Evolutionary conservation across 352 stramenopile genomes (phyloP), one percentile per base, ranked within the genome.

Genomic region (Globisporangium acanthophoron): DNA sequence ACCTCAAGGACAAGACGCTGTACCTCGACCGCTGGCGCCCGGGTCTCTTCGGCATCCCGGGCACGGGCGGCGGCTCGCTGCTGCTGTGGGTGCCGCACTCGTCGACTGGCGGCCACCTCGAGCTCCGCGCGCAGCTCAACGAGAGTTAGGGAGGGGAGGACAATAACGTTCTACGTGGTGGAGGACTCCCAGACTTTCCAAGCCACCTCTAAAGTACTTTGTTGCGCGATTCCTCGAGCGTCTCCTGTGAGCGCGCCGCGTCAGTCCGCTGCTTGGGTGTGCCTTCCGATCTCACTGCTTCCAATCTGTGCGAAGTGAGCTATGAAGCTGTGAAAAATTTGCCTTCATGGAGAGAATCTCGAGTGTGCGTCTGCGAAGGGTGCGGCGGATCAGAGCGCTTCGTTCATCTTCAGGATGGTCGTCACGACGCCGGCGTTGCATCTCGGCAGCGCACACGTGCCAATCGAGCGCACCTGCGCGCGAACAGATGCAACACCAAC

Each of bases 1-100:
- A 67, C 31, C 48, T 88, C 46, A 62, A 70, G 50, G 66, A 70
- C 55, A 86, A 82, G 71, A 90, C 80, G 11, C 24, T 88, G 49
- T 90, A 87, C 67, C 27, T 88, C 53, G 78, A 87, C 70, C 78
- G 79, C 11, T 89, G 77, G 75, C 78, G 81, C 12, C 63, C 75
- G 4, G 74, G 72, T 9, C 71, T 86, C 50, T 62, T 86, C 6
- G 73, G 76, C 31, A 53, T 91, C 11, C 75, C 80, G 3, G 72
- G 75, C 24, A 85, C 71, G 11, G 72, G 71, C 13, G 81, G 81
- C 47, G 81, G 81, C 13, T 90, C 81, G 24, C 57, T 90, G 11
- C 54, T 87, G 15, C 40, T 85, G 18, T 89, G 78, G 78, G 61
- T 91, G 8, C 76, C 81, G 15, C 61, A 75, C 29, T 55, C 66